These are phyloP conservation scores for Rostrohypoxylon terebratum DNA, from an alignment of 495 filamentous ascomycete genomes.

Conservation along the genomic window DNA sequence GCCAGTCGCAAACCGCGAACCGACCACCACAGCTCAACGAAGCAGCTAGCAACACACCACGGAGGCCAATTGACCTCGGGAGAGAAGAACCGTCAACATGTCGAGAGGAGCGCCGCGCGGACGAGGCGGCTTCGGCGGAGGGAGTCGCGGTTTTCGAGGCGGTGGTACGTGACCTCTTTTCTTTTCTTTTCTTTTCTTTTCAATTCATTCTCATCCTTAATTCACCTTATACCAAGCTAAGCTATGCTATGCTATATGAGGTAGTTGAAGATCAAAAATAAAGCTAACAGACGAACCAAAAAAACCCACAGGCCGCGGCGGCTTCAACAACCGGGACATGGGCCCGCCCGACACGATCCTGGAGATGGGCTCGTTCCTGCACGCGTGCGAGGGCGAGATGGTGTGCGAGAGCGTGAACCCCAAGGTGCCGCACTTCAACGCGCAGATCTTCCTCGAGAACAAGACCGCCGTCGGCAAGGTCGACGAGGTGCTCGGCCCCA, in stretches of 20 bases:
- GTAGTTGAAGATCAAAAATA: too few relatives aligned
- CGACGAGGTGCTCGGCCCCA: constrained; percentile 93
- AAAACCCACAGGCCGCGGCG: constrained; percentile 65
- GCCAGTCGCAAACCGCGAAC: constrained; percentile 9
- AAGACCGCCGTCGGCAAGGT: constrained; percentile 93
- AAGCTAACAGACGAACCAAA: not conserved
- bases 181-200: too few relatives aligned
- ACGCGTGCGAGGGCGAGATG: constrained; percentile 96
- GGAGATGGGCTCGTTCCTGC: constrained; percentile 93
- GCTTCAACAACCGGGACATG: constrained; percentile 64
- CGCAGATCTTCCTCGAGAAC: constrained; percentile 97
- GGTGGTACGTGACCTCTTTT: constrained; percentile 34
- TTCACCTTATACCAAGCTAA: not conserved
- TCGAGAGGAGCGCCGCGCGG: constrained; percentile 54
- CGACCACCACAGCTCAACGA: not conserved
- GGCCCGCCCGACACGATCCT: constrained; percentile 65
- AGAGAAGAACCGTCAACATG: constrained; percentile 34
- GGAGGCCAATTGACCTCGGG: constrained; percentile 32
- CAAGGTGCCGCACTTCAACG: constrained; percentile 99
- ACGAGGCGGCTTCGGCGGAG: constrained; percentile 50
- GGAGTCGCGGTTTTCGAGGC: constrained; percentile 37
- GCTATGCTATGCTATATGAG: not conserved
- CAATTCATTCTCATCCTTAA: not conserved
- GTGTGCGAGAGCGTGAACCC: constrained; percentile 92
- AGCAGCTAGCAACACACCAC: not conserved